Evolutionary conservation across 2,329 filamentous ascomycete genomes (phyloP).

Genomic region (Hawksworthiomyces lignivorus): DNA sequence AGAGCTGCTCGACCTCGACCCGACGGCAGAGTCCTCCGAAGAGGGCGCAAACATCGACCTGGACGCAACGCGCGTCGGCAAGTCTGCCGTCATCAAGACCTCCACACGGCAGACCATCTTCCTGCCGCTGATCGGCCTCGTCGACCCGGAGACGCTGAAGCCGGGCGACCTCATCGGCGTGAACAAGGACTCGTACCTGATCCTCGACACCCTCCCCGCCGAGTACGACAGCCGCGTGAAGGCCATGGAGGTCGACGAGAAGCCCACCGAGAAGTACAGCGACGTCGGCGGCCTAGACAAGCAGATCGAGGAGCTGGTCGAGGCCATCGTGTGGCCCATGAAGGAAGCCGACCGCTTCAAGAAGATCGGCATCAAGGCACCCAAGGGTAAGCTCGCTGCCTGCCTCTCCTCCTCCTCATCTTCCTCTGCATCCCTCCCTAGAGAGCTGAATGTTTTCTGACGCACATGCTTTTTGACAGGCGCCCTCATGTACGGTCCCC

Average conservation of each 20-base stretch:
- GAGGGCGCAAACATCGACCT: slow-evolving; percentile 98
- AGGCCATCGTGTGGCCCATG: slow-evolving; percentile 99
- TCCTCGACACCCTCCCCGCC: slow-evolving; percentile 90
- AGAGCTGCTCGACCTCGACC: slow-evolving; percentile 92
- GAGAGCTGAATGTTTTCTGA: no score
- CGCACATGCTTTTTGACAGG: slow-evolving; percentile 51
- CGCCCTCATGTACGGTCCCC: slow-evolving; percentile 94
- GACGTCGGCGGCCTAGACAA: slow-evolving; percentile 97
- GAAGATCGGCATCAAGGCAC: slow-evolving; percentile 99
- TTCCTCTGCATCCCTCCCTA: slow-evolving; percentile 10
- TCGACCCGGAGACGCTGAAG: slow-evolving; percentile 91
- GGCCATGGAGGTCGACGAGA: slow-evolving; percentile 99
- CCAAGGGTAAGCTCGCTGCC: slow-evolving; percentile 66
- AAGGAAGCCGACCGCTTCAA: slow-evolving; percentile 99
- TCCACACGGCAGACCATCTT: slow-evolving; percentile 98
- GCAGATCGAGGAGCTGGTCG: slow-evolving; percentile 97
- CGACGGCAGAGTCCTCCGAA: slow-evolving; percentile 89
- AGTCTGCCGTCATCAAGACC: slow-evolving; percentile 98
- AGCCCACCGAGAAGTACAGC: slow-evolving; percentile 97
- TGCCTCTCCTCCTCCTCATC: not conserved
- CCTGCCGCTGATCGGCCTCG: slow-evolving; percentile 89
- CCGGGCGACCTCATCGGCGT: slow-evolving; percentile 95
- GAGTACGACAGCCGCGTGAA: slow-evolving; percentile 99
- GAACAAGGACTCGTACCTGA: slow-evolving; percentile 97
- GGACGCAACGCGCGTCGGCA: slow-evolving; percentile 91